Evolutionary conservation across 768 basidiomycete genomes (phyloP), one percentile per base, ranked within the genome.

Genomic region (Collybia sordida): DNA sequence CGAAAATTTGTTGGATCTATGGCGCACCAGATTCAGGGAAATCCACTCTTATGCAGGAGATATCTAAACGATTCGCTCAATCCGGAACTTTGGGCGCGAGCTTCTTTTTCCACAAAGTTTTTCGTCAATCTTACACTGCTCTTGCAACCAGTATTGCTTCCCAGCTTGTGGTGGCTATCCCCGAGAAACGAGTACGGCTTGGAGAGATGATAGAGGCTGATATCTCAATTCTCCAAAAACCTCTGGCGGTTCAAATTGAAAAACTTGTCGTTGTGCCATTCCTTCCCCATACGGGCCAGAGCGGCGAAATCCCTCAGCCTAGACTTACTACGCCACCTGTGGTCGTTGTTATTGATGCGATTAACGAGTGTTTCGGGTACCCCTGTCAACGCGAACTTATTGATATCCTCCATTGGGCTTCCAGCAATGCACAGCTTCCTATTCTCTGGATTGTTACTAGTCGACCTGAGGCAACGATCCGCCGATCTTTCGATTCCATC

Each of bases 381-480:
- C 40, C 48, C 4, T 22, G 46, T 8, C 59, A 60, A 27, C n/a
- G 27, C 8, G 39, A 52, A 4, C 45, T 64, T 12, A 4, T 66
- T 3, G 19, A 34, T 7, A 22, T 54, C 9, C 42, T 66, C 1
- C 35, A 44, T 12, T 15, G 24, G 1, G 41, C 46, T 45, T 11
- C 27, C 35, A 21, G 19, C 19, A 14, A 24, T 34, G 9, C 35
- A 43, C 40, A 47, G 9, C 14, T 64, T 24, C 64, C 61, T 6
- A 46, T 62, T 17, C 42, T 58, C 11, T 59, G 63, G 41, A 47
- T 63, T 9, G 47, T 66, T 14, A 52, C 59, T n/a, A 68, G 65
- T 50, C 59, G 67, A 3, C 60, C 60, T 3, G 67, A 68, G 42
- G 52, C 51, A 15, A 53, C 59, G 21, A 63, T 68, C n/a, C 49